Evolutionary conservation across 345 rosid genomes (phyloP).

Genomic region (Lumnitzera littorea): DNA sequence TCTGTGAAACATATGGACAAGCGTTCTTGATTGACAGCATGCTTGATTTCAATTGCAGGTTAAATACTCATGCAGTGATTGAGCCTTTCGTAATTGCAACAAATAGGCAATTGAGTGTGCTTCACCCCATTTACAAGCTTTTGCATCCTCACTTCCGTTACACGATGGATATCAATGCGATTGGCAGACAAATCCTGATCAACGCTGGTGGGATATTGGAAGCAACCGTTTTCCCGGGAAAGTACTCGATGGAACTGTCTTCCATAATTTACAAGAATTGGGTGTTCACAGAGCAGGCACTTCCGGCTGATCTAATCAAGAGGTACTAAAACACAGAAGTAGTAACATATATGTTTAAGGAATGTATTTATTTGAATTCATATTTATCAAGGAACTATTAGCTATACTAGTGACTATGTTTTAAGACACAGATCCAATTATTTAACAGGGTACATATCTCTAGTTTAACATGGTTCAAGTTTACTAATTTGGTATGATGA

Average conservation of each 20-base stretch:
- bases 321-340: slow-evolving; percentile 20
- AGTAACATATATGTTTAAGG: too few species aligned
- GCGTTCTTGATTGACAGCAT: too few species aligned
- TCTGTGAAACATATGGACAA: too few species aligned
- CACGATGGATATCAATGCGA: slow-evolving; percentile 63
- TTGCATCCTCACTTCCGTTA: slow-evolving; percentile 59
- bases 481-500: too few species aligned
- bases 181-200: slow-evolving; percentile 41
- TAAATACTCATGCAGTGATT: slow-evolving; percentile 45
- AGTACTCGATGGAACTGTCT: slow-evolving; percentile 59
- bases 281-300: slow-evolving; percentile 51
- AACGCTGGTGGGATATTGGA: slow-evolving; percentile 53
- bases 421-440: too few species aligned
- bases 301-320: slow-evolving; percentile 59
- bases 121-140: slow-evolving; percentile 63
- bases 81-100: slow-evolving; percentile 69
- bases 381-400: too few species aligned
- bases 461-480: too few species aligned
- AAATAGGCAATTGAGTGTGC: slow-evolving; percentile 56
- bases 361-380: too few species aligned
- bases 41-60: slow-evolving; percentile 20
- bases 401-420: too few species aligned
- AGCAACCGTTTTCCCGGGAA: slow-evolving; percentile 39
- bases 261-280: slow-evolving; percentile 36
- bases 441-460: too few species aligned